Conservation (phyloP, 495 filamentous ascomycete genomes). For the Neurospora intermedia region DNA sequence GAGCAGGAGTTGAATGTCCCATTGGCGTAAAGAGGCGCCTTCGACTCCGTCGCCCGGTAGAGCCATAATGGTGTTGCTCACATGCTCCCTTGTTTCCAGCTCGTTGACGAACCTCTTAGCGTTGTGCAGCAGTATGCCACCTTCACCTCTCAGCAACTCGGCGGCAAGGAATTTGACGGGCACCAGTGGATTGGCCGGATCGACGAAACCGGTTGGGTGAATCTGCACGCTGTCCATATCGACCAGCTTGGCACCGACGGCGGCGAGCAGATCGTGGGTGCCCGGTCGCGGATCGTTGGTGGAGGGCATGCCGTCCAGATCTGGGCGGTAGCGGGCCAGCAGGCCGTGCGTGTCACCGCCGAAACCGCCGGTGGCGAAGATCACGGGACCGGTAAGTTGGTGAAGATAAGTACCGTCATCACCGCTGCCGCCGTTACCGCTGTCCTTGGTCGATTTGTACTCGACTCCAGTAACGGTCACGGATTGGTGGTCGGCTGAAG, state of each 20-base stretch:
- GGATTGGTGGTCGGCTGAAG: background rate
- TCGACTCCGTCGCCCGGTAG: constrained; percentile 14
- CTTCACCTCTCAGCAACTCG: constrained; percentile 48
- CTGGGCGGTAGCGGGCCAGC: constrained; percentile 42
- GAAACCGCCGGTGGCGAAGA: constrained; percentile 49
- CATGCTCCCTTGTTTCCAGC: constrained; percentile 41
- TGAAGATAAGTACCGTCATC: background rate
- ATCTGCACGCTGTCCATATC: constrained; percentile 51
- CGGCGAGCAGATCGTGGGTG: constrained; percentile 35
- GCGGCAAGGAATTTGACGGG: constrained; percentile 50
- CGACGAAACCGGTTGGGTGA: constrained; percentile 63
- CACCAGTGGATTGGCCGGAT: constrained; percentile 37
- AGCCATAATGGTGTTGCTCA: constrained; percentile 38
- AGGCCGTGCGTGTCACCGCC: constrained; percentile 46
- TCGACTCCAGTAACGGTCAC: constrained; percentile 24
- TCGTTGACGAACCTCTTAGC: constrained; percentile 48
- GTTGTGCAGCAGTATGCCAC: constrained; percentile 39
- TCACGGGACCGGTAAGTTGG: constrained; percentile 38
- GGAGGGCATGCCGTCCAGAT: constrained; percentile 45
- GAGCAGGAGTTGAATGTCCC: constrained; percentile 44
- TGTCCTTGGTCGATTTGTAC: constrained; percentile 10
- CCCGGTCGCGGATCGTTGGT: constrained; percentile 47
- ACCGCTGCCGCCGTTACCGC: constrained; percentile 1
- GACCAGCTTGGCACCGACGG: constrained; percentile 37
- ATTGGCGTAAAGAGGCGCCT: constrained; percentile 28